Evolutionary conservation across 192 early-diverging fungal genomes (phyloP), one percentile per base, ranked within the genome.

Genomic region (Coemansia biformis): DNA sequence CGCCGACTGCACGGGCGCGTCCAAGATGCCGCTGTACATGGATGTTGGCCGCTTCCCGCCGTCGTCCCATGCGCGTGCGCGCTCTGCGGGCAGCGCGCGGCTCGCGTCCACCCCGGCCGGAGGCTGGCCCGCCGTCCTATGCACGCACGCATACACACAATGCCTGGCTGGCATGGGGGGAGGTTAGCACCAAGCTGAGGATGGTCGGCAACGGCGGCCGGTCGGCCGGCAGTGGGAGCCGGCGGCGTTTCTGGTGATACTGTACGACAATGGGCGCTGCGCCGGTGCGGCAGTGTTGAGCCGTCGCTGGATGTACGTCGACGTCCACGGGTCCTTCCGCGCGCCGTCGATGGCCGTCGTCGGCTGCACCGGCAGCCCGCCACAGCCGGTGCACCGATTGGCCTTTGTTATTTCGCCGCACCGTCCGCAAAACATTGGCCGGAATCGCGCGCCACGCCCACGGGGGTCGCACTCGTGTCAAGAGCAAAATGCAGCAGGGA

Each of bases 301-400:
- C 15, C 71, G 53, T 0, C 59, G 58, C 42, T 74, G 57, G 8
- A 74, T 42, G 39, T 74, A 74, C 5, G 58, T 57, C 3, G 71
- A 66, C 9, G 59, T 49, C 71, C 71, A 74, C 16, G 71, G 71
- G 37, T 74, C 71, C 22, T 63, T 66, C 16, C 59, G 54, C 18
- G 57, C 71, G 10, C 19, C 37, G 21, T 43, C 49, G 0, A 40
- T 30, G 0, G 55, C 59, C 1, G 71, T 58, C 10, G 59, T 66
- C 1, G 71, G 57, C 35, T 54, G 54, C 13, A 66, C 59, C 0
- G 63, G 33, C 21, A 17, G 41, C 2, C 71, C 71, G 18, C 71
- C 71, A 40, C 71, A 74, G 30, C 39, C 44, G 21, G 15, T 36
- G 47, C 70, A 74, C 21, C 43, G 21, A n/a, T 36, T 26, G 29